Evolutionary conservation across 371 early-diverging fungal genomes (phyloP).

Genomic region (Haplosporangium sp.): DNA sequence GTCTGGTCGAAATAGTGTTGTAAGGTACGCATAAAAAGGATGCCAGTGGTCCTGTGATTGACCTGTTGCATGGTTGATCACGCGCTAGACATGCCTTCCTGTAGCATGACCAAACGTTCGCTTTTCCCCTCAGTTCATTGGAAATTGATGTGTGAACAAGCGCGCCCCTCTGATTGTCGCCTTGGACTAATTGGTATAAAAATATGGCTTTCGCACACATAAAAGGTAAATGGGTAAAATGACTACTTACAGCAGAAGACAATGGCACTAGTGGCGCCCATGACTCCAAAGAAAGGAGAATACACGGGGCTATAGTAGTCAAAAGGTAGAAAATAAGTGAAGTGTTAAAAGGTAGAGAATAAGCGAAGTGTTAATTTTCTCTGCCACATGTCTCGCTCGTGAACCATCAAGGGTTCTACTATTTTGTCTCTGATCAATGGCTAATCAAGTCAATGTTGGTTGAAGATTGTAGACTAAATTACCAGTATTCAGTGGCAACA

Average conservation of each 20-base stretch:
- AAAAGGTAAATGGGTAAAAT: neutral
- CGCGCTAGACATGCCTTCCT: neutral
- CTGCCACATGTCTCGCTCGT: neutral
- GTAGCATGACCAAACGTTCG: neutral
- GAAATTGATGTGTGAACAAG: neutral
- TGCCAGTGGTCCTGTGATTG: neutral
- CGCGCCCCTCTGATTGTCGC: neutral
- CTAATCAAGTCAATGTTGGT: neutral
- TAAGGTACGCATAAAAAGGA: too few species aligned
- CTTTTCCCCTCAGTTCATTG: neutral
- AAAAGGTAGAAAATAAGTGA: too few species aligned
- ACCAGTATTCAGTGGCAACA: slow-evolving; percentile 45
- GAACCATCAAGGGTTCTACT: neutral
- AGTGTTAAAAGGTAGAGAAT: neutral
- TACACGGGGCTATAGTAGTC: slow-evolving; percentile 83
- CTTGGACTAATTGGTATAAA: neutral
- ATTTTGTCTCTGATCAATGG: neutral
- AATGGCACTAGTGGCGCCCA: slow-evolving; percentile 96
- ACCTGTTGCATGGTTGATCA: neutral
- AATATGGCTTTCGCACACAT: neutral
- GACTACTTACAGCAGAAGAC: slow-evolving; percentile 93
- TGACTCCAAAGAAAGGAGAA: slow-evolving; percentile 96
- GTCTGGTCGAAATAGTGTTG: neutral
- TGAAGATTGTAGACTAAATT: neutral
- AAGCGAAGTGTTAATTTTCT: neutral